Base-by-base conservation (phyloP, 495 filamentous ascomycete species). In the Sporormia fimetaria region DNA sequence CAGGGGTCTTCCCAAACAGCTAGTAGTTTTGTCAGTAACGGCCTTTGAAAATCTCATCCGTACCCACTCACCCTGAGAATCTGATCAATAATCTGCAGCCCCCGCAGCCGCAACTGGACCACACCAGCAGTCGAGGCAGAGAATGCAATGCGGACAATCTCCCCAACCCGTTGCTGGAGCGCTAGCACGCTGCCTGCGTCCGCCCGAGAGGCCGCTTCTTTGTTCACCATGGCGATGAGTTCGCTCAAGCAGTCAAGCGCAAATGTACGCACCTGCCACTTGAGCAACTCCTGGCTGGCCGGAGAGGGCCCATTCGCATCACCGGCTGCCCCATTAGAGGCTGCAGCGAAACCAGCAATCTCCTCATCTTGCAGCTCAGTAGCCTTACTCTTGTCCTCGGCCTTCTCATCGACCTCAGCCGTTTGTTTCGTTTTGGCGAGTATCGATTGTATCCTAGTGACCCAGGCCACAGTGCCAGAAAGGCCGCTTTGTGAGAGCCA, bases 101-200 rank as follows among this genome's bases (percentile, higher is more conserved):
- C 90, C 66, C 81, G 81, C 27, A 96, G 76, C 30, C 90, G 71
- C 26, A 96, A 69, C 55, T 93, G 78, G 12, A 95, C 74, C 0
- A 99, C 87, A 40, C 80, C 81, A 3, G 90, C 85, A 4, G 90
- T 99, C 3, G 92, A 96, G 1, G 90, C 88, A 9, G 90, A 94
- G 58, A 99, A 99, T 0, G 90, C 90, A 73, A 96, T 92, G 39
- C 87, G 74, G 25, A 96, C 81, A n/a, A 99, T 80, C 54, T 96
- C 90, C 12, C 82, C 87, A 32, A 96, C 75, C 51, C 78, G 81
- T 31, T 74, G 72, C 57, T 95, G 85, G 29, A 99, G 69, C 3
- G 79, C 80, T 22, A 73, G 51, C 48, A 85, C 77, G 2, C 83
- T 79, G 6, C 72, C 63, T 15, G 83, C 81, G 16, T 83, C 74